These are phyloP conservation scores for Eremothecium gossypii DNA, from an alignment of 1,139 yeast genomes.

Conservation along the genomic window DNA sequence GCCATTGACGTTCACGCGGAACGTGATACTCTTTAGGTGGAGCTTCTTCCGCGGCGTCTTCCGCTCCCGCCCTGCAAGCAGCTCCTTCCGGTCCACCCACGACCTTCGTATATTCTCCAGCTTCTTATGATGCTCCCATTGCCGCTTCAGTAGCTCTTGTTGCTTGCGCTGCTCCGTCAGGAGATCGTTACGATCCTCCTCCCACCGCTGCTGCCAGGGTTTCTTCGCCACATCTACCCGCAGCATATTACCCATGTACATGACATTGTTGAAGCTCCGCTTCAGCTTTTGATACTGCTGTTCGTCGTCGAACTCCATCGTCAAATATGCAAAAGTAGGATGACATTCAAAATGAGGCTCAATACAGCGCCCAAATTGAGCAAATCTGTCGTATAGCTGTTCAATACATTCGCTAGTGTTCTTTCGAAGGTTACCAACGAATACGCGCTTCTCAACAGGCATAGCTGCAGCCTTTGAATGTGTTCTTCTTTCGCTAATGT, in stretches of 20 bases:
- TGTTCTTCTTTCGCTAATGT: background rate
- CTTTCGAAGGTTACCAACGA: conserved; percentile 42
- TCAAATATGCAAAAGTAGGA: conserved; percentile 57
- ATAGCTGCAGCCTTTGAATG: background rate
- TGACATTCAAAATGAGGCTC: conserved; percentile 32
- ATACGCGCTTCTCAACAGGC: conserved; percentile 32
- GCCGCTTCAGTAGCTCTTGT: conserved; percentile 31
- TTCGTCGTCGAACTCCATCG: conserved; percentile 42
- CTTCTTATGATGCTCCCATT: conserved; percentile 33
- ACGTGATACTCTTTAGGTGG: conserved; percentile 44
- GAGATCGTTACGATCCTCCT: conserved; percentile 33
- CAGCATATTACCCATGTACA: conserved; percentile 65
- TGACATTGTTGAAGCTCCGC: conserved; percentile 54
- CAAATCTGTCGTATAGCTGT: conserved; percentile 36
- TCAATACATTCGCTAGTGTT: conserved; percentile 30
- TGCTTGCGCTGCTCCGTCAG: conserved; percentile 22
- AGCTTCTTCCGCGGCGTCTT: conserved; percentile 40
- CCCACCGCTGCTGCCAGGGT: conserved; percentile 39
- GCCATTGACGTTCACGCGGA: conserved; percentile 58
- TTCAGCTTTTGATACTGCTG: conserved; percentile 41
- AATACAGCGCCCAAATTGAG: conserved; percentile 41
- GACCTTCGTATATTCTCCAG: conserved; percentile 37
- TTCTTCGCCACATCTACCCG: conserved; percentile 43
- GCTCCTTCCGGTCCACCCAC: conserved; percentile 37
- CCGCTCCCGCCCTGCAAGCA: conserved; percentile 58